Percentiles rank a stretch among this genome's conserved stretches.
phyloP scores from a whole-genome alignment of 2,329 filamentous ascomycete genomes.

The Tolypocladium cylindrosporum region DNA sequence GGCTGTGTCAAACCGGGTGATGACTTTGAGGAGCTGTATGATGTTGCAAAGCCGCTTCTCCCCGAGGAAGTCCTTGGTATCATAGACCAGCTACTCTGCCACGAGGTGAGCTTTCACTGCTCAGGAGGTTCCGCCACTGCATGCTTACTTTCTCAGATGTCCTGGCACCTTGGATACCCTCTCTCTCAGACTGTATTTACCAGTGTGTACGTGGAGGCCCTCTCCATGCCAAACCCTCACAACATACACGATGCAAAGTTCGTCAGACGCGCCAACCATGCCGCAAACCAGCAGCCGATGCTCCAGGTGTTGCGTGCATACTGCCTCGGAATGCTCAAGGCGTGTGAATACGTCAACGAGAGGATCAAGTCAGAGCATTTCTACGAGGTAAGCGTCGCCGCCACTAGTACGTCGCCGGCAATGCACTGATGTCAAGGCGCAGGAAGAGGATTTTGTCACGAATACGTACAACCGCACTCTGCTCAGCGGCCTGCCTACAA shows the following conservation, averaged over 20 bases:
- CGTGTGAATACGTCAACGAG: slow-evolving; percentile 68
- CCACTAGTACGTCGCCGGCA: background rate
- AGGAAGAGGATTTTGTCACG: slow-evolving; percentile 95
- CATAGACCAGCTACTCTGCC: slow-evolving; percentile 84
- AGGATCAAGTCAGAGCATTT: slow-evolving; percentile 75
- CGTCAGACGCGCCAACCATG: slow-evolving; percentile 21
- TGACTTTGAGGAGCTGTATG: slow-evolving; percentile 74
- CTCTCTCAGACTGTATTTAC: slow-evolving; percentile 92
- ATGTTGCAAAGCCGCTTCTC: slow-evolving; percentile 56
- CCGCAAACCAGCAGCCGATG: slow-evolving; percentile 32
- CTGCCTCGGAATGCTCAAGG: slow-evolving; percentile 75
- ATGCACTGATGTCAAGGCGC: background rate
- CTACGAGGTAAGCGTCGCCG: slow-evolving; percentile 58
- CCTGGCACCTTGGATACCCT: slow-evolving; percentile 94
- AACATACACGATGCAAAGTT: slow-evolving; percentile 59
- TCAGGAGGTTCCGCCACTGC: background rate
- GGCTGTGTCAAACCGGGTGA: slow-evolving; percentile 72
- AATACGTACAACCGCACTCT: slow-evolving; percentile 79
- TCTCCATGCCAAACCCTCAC: slow-evolving; percentile 61
- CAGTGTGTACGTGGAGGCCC: slow-evolving; percentile 77
- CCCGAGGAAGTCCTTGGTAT: slow-evolving; percentile 82
- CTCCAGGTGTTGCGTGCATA: slow-evolving; percentile 69
- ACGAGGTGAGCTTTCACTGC: slow-evolving; percentile 52
- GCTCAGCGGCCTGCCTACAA: slow-evolving; percentile 51
- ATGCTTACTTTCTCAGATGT: slow-evolving; percentile 50